phyloP scores from a whole-genome alignment of 2,329 filamentous ascomycete genomes.

The Cordyceps cicadae region DNA sequence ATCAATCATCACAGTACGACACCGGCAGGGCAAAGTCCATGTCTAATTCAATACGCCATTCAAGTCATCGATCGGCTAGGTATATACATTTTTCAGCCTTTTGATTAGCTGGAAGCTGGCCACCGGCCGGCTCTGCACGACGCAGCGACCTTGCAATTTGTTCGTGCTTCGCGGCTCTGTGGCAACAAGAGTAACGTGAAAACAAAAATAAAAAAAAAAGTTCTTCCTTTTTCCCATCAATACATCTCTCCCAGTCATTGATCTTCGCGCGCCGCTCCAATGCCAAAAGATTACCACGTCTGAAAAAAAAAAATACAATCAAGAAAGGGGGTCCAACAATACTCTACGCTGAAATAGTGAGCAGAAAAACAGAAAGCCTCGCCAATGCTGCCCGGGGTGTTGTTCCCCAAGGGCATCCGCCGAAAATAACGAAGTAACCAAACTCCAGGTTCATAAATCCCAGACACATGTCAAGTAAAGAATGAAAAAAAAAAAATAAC shows the following conservation, averaged over 20 bases:
- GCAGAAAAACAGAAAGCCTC: neutral
- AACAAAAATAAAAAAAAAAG: neutral
- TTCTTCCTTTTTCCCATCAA: neutral
- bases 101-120: neutral
- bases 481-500: neutral
- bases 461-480: neutral
- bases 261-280: neutral
- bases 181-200: neutral
- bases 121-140: neutral
- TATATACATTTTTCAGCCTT: neutral
- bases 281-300: neutral
- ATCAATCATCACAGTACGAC: too few species aligned
- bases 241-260: neutral
- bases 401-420: neutral
- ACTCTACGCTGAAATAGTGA: constrained; percentile 1
- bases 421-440: neutral
- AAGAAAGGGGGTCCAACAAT: neutral
- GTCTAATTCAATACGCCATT: neutral
- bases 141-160: neutral
- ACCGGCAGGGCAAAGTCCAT: neutral
- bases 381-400: neutral
- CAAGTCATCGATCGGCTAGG: constrained; percentile 1
- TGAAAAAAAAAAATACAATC: neutral
- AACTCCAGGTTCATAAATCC: neutral
- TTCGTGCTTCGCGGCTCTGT: neutral